Base-by-base conservation (phyloP, 495 filamentous ascomycete genomes). In the Trichocladium antarcticum region DNA sequence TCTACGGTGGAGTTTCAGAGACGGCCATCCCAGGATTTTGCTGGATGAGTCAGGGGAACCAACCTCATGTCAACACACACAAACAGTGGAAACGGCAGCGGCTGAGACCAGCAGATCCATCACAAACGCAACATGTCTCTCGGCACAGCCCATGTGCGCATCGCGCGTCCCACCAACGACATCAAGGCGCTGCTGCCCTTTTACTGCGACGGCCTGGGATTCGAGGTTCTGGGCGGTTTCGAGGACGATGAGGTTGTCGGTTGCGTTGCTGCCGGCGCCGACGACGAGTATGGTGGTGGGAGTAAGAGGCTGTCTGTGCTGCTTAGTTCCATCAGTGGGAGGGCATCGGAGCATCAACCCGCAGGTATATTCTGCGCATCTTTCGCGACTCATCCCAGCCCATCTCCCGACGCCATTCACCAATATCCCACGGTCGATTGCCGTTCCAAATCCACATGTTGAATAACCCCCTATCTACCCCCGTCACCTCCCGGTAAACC, bases 201-300 rank as follows among this genome's bases (percentile, higher is more conserved):
- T 38, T 65, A 65, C 49, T 31, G 54, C 44, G 55, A 61, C 29
- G 61, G 59, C 9, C 49, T 68, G 4, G 59, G 59, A 11, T 66
- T 68, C 50, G 56, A 57, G 38, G 37, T 61, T 4, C 47, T 58
- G 1, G 36, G 32, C n/a, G 37, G 42, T 5, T 64, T 66, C 32
- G 38, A 36, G 15, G 54, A 60, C 22, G 61, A 66, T 24, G 55
- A 60, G 10, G 62, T 58, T 1, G 61, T 67, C 34, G 60, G 62
- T 28, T 62, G 65, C 6, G 45, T 68, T 12, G 50, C 65, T 47
- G 45, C 49, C 9, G 53, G 50, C 7, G 64, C 64, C 28, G 60
- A 68, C 28, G 49, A 65, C 11, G 65, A 68, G 42, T 68, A 65
- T n/a, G n/a, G n/a, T n/a, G n/a, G n/a, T n/a, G n/a, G n/a, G n/a